Evolutionary conservation across 2,329 filamentous ascomycete genomes (phyloP).

Genomic region (Aspergillus arachidicola): DNA sequence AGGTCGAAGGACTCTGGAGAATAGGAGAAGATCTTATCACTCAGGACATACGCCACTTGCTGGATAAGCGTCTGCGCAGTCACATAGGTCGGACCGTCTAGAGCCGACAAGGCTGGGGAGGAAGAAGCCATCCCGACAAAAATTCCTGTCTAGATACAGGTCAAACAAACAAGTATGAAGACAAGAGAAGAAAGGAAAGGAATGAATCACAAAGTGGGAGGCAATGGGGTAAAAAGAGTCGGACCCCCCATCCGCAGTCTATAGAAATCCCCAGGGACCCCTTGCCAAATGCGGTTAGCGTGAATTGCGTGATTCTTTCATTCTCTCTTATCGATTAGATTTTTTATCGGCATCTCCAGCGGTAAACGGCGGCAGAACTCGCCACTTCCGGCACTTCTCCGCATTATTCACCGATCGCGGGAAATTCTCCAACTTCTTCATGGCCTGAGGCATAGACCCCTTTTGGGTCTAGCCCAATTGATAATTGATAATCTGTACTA

Average conservation of each 20-base stretch:
- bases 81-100: constrained; percentile 86
- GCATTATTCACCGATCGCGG: constrained; percentile 19
- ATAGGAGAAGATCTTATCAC: constrained; percentile 96
- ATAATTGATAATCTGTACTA: not conserved
- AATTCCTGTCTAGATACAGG: constrained; percentile 29
- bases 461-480: constrained; percentile 8
- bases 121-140: constrained; percentile 31
- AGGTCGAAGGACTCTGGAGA: constrained; percentile 92
- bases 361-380: constrained; percentile 21
- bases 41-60: constrained; percentile 92
- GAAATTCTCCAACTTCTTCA: not conserved
- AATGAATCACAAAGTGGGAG: constrained; percentile 18
- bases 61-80: constrained; percentile 93
- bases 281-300: constrained; percentile 35
- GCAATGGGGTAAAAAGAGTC: constrained; percentile 15
- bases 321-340: constrained; percentile 32
- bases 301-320: constrained; percentile 39
- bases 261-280: constrained; percentile 33
- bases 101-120: constrained; percentile 55
- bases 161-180: constrained; percentile 24
- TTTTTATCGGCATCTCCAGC: constrained; percentile 7
- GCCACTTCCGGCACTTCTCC: constrained; percentile 23
- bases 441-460: constrained; percentile 8
- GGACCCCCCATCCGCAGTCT: constrained; percentile 11
- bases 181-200: constrained; percentile 26